Base-by-base conservation (phyloP, 2,329 filamentous ascomycete species). In the Ophiognomonia clavigignenti-juglandacearum region DNA sequence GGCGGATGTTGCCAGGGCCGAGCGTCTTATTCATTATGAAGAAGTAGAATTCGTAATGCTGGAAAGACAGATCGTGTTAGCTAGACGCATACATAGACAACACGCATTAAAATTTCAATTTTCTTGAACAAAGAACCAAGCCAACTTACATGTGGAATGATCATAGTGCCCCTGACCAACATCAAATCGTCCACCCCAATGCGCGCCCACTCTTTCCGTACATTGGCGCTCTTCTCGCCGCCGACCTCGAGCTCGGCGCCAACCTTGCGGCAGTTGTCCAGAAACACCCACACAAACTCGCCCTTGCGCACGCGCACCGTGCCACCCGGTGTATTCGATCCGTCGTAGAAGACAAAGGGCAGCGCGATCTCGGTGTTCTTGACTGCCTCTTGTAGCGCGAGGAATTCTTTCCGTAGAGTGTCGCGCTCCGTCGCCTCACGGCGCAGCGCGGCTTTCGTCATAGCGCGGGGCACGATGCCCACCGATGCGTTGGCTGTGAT, bases 1-100 rank as follows among this genome's bases (percentile, higher is more conserved):
- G 71, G 6, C 80, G 71, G 18, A 72, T 73, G 43, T 86, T 85
- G 31, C 82, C 81, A n/a, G 87, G 84, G 2, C 86, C 88, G 2
- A 80, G 66, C 22, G 82, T 86, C 59, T 85, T 88, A 65, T 97
- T 96, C 64, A 95, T 85, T 62, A 96, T 83, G 68, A 98, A 97
- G 69, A 92, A 93, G 65, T 97, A 93, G 63, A 98, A 90, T 55
- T 97, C 92, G 62, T 95, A 96, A 66, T 98, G 93, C 89, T 97
- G 61, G 39, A 44, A 31, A 35, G 39, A 49, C 47, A 59, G 44
- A 40, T 45, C 24, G 47, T 20, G 54, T 61, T 50, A 64, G 55
- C 19, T 45, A 49, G 29, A 48, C 19, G 26, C 20, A 40, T 23
- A 39, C 32, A 27, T 6, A 38, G 14, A 46, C n/a, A 46, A 3